Evolutionary conservation across 805 yeast species (phyloP), one percentile per base, ranked within the genome.

Genomic region (Saccharomycopsis capsularis): DNA sequence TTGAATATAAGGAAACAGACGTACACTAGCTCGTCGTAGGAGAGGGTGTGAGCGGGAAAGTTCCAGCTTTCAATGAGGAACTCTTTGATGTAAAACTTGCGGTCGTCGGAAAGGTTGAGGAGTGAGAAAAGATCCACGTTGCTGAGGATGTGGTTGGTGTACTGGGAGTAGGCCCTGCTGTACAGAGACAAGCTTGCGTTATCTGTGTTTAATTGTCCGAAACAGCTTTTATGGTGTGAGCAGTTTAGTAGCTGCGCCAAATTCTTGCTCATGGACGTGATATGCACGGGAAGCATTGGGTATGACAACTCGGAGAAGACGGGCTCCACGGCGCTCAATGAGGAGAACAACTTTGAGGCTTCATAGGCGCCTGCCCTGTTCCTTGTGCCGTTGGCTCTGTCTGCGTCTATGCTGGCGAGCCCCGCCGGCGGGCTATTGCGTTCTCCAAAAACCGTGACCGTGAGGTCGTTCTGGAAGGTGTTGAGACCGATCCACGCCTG

Each of bases 11-110:
- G 47, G 55, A 61, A 76, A 3, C 79, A 83, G 57, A 82, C 76
- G 58, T 74, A 75, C 4, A 80, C 66, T 53, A 84, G 72, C 61
- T 85, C 93, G 62, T 84, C 87, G 58, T 74, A 73, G 6, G 75
- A 58, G 45, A 81, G 67, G 56, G 75, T 75, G 60, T 81, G 87
- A 2, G 90, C 85, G 19, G 82, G 81, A 60, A 85, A 85, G 46
- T 76, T 73, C 89, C 90, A 82, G 55, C 69, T 70, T 34, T 79
- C 76, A 16, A 78, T 70, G 42, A 75, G 62, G 52, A 53, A 53
- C 27, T 53, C 50, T 44, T 47, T 44, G 69, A 68, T 18, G 53
- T 39, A 44, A 56, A 59, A 56, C 58, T 40, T 40, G 16, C 51
- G 66, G 16, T 60, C 56, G 3, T 52, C 46, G 0, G 60, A 49